phyloP scores from a whole-genome alignment of 2,329 filamentous ascomycete species.

The Aspergillus proliferans region DNA sequence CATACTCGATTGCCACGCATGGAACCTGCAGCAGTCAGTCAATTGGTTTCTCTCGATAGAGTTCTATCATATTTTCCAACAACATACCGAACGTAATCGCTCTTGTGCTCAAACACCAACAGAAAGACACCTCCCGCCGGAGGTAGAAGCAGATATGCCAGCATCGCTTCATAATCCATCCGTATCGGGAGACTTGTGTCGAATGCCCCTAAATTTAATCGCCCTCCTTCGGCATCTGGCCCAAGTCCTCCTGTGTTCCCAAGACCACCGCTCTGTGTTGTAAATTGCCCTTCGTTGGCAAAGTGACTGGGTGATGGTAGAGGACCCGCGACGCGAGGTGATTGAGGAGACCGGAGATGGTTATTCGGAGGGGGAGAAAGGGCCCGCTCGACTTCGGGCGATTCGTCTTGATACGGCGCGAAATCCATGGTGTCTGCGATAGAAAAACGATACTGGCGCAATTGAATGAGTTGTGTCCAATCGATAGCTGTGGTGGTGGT shows the following conservation, averaged over 20 bases:
- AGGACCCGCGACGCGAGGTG: conserved; percentile 40
- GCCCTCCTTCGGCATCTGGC: conserved; percentile 42
- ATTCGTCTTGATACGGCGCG: conserved; percentile 90
- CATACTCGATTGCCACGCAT: conserved; percentile 90
- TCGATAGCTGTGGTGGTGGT: conserved; percentile 1
- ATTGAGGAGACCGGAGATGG: conserved; percentile 47
- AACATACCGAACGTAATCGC: conserved; percentile 83
- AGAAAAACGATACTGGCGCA: neutral
- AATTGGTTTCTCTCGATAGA: neutral
- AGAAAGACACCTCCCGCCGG: conserved; percentile 80
- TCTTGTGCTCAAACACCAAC: conserved; percentile 83
- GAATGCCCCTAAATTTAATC: conserved; percentile 69
- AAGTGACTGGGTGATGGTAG: conserved; percentile 37
- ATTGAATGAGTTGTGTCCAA: neutral
- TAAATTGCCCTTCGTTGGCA: conserved; percentile 21
- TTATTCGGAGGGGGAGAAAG: conserved; percentile 62
- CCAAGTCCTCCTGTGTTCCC: conserved; percentile 34
- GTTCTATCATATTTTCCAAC: neutral
- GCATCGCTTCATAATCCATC: conserved; percentile 80
- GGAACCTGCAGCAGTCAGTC: conserved; percentile 57
- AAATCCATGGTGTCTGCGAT: conserved; percentile 65
- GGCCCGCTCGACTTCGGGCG: conserved; percentile 75
- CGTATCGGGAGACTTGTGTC: conserved; percentile 83
- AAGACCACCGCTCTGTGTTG: conserved; percentile 23
- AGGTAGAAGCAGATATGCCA: conserved; percentile 81